Base-by-base conservation (phyloP, 2,329 filamentous ascomycete species). In the Fusarium compactum region DNA sequence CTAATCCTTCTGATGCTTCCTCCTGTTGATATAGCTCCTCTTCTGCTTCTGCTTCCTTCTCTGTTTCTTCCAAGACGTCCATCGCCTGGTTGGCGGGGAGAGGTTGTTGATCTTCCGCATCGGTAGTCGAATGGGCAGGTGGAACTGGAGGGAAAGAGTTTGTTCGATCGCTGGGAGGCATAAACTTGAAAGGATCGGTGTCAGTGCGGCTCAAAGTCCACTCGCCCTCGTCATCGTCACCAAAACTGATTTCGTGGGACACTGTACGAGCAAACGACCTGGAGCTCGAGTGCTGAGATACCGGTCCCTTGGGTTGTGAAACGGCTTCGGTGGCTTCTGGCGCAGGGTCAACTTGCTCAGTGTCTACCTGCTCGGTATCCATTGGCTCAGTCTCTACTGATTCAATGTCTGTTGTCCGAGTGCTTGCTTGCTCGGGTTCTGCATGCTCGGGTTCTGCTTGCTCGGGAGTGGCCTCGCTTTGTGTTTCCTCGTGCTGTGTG, bases 241-340 rank as follows among this genome's bases (percentile, higher is more conserved):
- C 84, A 59, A 87, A 90, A 76, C 82, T 89, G 25, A 90, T 80
- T 56, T 90, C 88, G 61, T 90, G 85, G 14, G 89, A 86, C 15
- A 90, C 88, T 3, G 89, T 91, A 38, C 89, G 85, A 14, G 88
- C 84, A 78, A 91, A 91, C 1, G 89, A 91, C 76, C 86, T 84
- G 50, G 85, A 88, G 77, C 88, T 91, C 12, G 84, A 78, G 75
- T 90, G 89, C 69, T 89, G 88, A 27, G 83, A 81, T 20, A 78
- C 74, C 22, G 80, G 79, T n/a, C 69, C 72, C 38, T 74, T 71
- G 12, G 73, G 56, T 46, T 68, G 66, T 32, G 70, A 51, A 54
- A 59, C 58, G 47, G 53, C 50, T 30, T 69, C 56, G 30, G 61
- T 45, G 16, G 70, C 65, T 38, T 65, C n/a, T 48, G 65, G 50